Conservation (phyloP, 2,329 filamentous ascomycete genomes). For the Microcera coccophila region DNA sequence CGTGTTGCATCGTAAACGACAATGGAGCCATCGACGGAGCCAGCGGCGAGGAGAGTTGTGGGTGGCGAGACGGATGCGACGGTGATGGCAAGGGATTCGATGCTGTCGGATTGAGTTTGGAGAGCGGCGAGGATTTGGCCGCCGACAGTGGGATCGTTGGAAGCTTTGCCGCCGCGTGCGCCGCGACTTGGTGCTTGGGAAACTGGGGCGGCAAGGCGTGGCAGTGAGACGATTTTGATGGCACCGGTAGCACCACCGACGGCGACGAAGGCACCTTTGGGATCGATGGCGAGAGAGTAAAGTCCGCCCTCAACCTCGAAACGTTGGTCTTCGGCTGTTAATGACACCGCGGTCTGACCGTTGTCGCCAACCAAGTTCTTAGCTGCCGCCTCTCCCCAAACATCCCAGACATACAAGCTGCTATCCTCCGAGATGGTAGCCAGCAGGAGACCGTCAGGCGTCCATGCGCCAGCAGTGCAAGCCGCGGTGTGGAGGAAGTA, state of each 20-base stretch:
- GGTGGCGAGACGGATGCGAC: conserved; percentile 39
- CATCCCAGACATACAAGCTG: conserved; percentile 88
- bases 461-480: conserved; percentile 89
- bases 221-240: conserved; percentile 80
- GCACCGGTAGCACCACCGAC: conserved; percentile 84
- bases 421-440: conserved; percentile 87
- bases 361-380: conserved; percentile 48
- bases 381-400: conserved; percentile 72
- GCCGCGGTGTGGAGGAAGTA: conserved; percentile 86
- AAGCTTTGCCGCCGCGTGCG: conserved; percentile 31
- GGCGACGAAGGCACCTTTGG: conserved; percentile 72
- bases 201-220: conserved; percentile 48
- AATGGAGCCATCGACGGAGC: conserved; percentile 72
- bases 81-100: conserved; percentile 71
- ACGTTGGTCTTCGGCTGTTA: conserved; percentile 79
- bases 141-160: conserved; percentile 38
- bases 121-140: conserved; percentile 74
- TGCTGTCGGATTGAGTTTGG: conserved; percentile 68
- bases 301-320: conserved; percentile 90
- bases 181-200: conserved; percentile 22
- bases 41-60: conserved; percentile 57
- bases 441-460: conserved; percentile 78
- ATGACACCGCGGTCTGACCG: conserved; percentile 64
- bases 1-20: conserved; percentile 83
- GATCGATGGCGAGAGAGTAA: conserved; percentile 81